phyloP scores from a whole-genome alignment of 768 basidiomycete species.

The Rhodotorula toruloides region DNA sequence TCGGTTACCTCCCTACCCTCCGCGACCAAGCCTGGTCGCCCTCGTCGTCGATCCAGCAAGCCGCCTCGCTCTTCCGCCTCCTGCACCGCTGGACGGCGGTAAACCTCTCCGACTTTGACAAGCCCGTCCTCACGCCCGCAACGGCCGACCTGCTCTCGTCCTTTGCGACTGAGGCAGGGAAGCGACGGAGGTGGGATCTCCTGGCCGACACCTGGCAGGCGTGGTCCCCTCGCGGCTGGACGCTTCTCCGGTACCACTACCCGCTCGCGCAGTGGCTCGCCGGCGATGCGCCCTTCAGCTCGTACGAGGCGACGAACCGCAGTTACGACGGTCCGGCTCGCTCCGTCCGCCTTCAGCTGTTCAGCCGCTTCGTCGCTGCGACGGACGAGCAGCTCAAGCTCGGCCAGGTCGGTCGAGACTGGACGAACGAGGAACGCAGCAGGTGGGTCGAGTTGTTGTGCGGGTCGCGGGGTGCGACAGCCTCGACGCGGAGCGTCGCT shows the following conservation, averaged over 20 bases:
- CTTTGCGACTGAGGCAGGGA: conserved; percentile 2
- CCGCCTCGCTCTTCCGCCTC: not conserved
- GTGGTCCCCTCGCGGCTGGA: not conserved
- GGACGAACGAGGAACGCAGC: not conserved
- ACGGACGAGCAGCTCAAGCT: not conserved
- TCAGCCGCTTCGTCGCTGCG: not conserved
- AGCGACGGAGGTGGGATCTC: conserved; percentile 15
- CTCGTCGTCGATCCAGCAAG: not conserved
- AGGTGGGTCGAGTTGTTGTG: conserved; percentile 7
- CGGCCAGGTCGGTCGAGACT: not conserved
- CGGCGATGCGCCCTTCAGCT: conserved; percentile 14
- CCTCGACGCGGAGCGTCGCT: not conserved
- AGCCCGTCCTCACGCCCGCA: not conserved
- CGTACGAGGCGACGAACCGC: conserved; percentile 3
- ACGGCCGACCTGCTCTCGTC: not conserved
- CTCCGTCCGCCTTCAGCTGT: not conserved
- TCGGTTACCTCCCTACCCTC: not conserved
- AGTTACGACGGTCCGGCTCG: not conserved
- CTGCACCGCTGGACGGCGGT: not conserved
- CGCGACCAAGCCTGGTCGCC: not conserved
- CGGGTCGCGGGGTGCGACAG: not conserved
- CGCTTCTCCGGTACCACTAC: not conserved
- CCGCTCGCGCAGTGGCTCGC: conserved; percentile 21
- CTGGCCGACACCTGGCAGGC: not conserved
- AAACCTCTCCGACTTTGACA: no score